Evolutionary conservation across 73 alveolate species (phyloP), one percentile per base, ranked within the genome.

Genomic region (Paraurostyla sp.): DNA sequence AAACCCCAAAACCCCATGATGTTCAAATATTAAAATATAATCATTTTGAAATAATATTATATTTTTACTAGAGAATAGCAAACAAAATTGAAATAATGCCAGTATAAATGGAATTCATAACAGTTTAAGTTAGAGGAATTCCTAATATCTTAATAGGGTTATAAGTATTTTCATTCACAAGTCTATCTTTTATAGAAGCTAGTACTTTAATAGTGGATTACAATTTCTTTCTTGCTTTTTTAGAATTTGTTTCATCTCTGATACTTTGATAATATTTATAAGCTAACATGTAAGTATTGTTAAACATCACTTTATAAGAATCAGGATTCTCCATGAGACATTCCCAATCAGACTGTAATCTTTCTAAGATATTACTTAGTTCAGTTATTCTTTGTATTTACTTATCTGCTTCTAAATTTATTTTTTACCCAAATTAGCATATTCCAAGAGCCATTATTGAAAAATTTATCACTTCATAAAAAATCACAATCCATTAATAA

Each of bases 81-180:
- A 62, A 15, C 16, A 27, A 7, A 6, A 62, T 22, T 27, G 80
- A 30, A 23, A 27, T 7, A 15, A 62, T 27, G 29, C 46, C 80
- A 30, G 80, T 62, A 25, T 62, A 62, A 6, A 62, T 20, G 16
- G 54, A 6, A 13, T 62, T 20, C 9, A 25, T 62, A 30, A 62
- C 16, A 62, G 16, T 35, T 22, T 30, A 20, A 62, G 80, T 23
- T 7, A 62, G 48, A 2, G 80, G 80, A 23, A 62, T 30, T 6
- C 80, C 80, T 29, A 62, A 62, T 15, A 62, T 15, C 56, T 62
- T 62, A 7, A 62, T 27, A 15, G 80, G 80, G 29, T 62, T 62
- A 27, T 30, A 62, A 62, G 18, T 35, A 11, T 62, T 62, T 25
- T 62, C 48, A 22, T 62, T 30, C 15, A 20, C 80, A 22, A 62